Conservation (phyloP, 345 rosid species). For the Melastoma malabathricum region DNA sequence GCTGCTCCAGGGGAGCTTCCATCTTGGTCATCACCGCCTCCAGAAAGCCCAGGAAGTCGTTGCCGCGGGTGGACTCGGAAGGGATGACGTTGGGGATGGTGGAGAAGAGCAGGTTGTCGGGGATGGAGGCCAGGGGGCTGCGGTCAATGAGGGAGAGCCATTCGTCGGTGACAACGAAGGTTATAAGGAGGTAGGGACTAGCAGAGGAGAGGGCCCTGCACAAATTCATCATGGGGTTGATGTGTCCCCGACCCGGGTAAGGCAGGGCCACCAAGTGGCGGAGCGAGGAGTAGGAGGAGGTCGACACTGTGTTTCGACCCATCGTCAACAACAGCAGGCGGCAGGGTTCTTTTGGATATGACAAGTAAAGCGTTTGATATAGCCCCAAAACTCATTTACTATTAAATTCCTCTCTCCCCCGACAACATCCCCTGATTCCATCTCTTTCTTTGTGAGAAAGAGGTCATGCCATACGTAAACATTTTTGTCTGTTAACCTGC, state of each 20-base stretch:
- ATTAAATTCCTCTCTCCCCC: too few relatives aligned
- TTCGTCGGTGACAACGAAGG: constrained; percentile 23
- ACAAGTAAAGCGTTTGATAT: too few relatives aligned
- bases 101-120: constrained; percentile 5
- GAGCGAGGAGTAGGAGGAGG: too few relatives aligned
- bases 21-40: constrained; percentile 12
- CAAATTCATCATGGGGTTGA: constrained; percentile 27
- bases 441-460: too few relatives aligned
- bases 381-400: too few relatives aligned
- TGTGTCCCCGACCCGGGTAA: constrained; percentile 22
- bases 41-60: constrained; percentile 5
- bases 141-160: constrained; percentile 15
- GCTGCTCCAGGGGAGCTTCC: too few relatives aligned
- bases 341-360: too few relatives aligned
- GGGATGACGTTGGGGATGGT: constrained; percentile 17
- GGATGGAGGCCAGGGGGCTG: constrained; percentile 9
- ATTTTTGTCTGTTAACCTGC: too few relatives aligned
- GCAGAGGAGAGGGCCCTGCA: constrained; percentile 16
- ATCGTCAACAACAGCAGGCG: too few relatives aligned
- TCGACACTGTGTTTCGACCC: too few relatives aligned
- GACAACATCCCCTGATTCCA: too few relatives aligned
- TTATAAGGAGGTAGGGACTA: constrained; percentile 8
- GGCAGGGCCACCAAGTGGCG: constrained; percentile 18
- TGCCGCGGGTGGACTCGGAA: constrained; percentile 9
- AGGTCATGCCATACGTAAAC: too few relatives aligned